Base-by-base conservation (phyloP, 1,284 basidiomycete species). In the Heterobasidion annosum region DNA sequence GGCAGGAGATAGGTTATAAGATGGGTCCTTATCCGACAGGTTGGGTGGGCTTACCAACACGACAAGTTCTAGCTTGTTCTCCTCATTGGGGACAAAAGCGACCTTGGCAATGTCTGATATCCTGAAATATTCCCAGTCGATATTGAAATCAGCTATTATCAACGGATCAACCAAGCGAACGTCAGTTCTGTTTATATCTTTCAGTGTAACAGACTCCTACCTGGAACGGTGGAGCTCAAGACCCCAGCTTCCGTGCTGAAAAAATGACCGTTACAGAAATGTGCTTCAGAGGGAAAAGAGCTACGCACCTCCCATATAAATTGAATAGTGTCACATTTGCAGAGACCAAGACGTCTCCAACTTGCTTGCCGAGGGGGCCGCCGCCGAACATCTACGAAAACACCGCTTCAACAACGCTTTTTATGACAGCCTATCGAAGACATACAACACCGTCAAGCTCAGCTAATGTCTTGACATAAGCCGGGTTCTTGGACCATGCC, bases 91-190 rank as follows among this genome's bases (percentile, higher is more conserved):
- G 15, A 60, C 25, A 33, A 57, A 59, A n/a, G 45, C 54, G 18
- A 53, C 16, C 5, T 53, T 33, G 35, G 50, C 13, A 44, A 55
- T 48, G 15, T 32, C 18, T 13, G 57, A 52, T 13, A 59, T 34
- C 34, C 49, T 18, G 34, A 61, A 51, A 46, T 61, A 61, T 34
- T 59, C 53, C 61, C 60, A 63, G 52, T 61, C 56, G 43, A 15
- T 33, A 13, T 32, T 15, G 12, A 33, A 18, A 13, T 25, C 13
- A 35, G 34, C 45, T 47, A 16, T 40, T n/a, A 5, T 25, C 3
- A 25, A n/a, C 8, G 37, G n/a, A 40, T 12, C 9, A 13, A 10
- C 15, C n/a, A 10, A 10, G 15, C 10, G 3, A 15, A 15, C 2
- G 3, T 19, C 12, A 47, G 2, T 16, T 5, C 40, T 25, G 25